Conservation (phyloP, 176 grass and related monocot species). For the sorghum (Sorghum bicolor) region DNA sequence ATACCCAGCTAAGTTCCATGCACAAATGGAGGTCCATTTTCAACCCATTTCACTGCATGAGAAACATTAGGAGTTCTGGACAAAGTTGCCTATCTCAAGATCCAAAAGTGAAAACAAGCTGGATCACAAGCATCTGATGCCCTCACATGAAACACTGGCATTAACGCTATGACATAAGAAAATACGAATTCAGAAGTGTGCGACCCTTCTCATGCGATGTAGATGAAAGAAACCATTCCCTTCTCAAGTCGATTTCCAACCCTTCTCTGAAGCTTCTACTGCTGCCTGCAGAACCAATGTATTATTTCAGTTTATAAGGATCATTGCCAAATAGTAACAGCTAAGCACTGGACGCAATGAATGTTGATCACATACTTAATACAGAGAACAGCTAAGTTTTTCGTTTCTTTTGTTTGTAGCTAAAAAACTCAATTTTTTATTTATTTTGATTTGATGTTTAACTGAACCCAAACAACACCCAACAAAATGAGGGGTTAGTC, state of each 20-base stretch:
- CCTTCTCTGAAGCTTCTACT: not conserved
- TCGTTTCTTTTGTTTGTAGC: not conserved
- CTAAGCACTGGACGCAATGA: not conserved
- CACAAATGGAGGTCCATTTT: not conserved
- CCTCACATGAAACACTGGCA: not conserved
- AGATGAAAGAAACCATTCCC: not conserved
- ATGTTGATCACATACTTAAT: not conserved
- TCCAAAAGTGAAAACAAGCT: not conserved
- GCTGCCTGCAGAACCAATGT: constrained; percentile 20
- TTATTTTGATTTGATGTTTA: not conserved
- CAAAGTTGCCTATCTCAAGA: not conserved
- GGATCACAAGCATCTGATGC: not conserved
- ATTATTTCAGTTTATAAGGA: constrained; percentile 6
- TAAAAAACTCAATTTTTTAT: constrained; percentile 14
- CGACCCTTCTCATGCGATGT: not conserved
- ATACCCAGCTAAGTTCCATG: too few relatives aligned
- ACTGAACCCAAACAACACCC: not conserved
- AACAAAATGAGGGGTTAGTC: not conserved
- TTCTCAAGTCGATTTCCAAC: too few relatives aligned
- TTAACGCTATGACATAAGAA: not conserved
- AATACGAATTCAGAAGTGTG: not conserved
- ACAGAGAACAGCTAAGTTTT: not conserved
- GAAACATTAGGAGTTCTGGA: not conserved
- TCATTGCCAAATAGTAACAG: not conserved
- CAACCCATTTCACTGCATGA: not conserved